Percentiles rank a stretch among this genome's conserved stretches.
These are phyloP conservation scores for Pythium apleroticum DNA, from an alignment of 352 stramenopile genomes.

Conservation along the genomic window DNA sequence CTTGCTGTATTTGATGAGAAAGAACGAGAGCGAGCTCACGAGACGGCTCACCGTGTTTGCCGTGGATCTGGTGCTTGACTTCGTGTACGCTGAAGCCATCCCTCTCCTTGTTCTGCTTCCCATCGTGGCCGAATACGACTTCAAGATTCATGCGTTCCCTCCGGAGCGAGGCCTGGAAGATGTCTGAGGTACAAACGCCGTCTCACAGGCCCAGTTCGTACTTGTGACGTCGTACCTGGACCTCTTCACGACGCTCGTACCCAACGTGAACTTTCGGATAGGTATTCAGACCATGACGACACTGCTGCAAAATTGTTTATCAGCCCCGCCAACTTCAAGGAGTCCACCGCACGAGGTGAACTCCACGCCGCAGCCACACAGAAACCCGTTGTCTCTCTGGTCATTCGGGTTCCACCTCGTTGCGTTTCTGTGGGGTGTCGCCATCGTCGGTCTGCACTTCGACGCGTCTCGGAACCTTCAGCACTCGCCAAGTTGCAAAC, in stretches of 20 bases:
- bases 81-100: constrained; percentile 7
- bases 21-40: neutral
- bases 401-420: neutral
- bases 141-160: neutral
- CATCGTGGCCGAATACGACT: neutral
- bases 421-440: neutral
- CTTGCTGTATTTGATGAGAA: neutral
- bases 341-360: neutral
- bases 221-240: constrained; percentile 17
- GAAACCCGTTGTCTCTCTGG: too few species aligned
- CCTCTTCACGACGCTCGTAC: constrained; percentile 9
- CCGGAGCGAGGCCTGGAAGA: neutral
- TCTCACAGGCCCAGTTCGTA: constrained; percentile 1
- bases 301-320: neutral
- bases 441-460: neutral
- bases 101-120: neutral
- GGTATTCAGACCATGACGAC: constrained; percentile 1
- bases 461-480: neutral
- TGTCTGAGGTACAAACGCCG: constrained; percentile 3
- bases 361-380: neutral
- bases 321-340: neutral
- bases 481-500: neutral
- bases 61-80: constrained; percentile 8
- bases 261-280: constrained; percentile 8
- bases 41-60: neutral